These are phyloP conservation scores for Baorangia bicolor DNA, from an alignment of 768 basidiomycete species.

Conservation along the genomic window DNA sequence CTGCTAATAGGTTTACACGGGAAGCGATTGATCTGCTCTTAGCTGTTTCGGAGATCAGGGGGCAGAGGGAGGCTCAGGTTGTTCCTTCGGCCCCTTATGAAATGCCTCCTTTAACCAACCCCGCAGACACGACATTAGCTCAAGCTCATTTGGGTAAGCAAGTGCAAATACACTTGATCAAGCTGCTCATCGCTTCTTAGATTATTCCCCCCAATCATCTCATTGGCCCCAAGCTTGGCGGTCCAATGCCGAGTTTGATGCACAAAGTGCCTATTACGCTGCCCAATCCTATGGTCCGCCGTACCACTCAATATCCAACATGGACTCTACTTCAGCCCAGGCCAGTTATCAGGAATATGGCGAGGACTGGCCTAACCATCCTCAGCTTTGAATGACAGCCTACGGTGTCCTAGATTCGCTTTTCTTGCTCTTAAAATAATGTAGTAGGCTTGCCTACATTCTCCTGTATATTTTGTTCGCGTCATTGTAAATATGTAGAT, in stretches of 20 bases:
- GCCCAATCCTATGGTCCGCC: not conserved
- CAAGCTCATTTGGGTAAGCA: not conserved
- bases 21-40: constrained; percentile 9
- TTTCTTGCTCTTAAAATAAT: no score
- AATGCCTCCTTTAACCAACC: not conserved
- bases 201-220: not conserved
- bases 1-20: not conserved
- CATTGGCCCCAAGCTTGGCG: not conserved
- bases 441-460: not conserved
- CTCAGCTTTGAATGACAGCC: not conserved
- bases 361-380: not conserved
- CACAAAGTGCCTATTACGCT: not conserved
- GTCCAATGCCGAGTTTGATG: not conserved
- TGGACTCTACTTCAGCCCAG: not conserved
- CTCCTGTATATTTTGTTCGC: not conserved
- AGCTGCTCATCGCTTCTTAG: constrained; percentile 5
- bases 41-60: not conserved
- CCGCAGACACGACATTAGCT: not conserved
- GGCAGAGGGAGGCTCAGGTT: not conserved
- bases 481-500: not conserved
- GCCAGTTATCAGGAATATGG: not conserved
- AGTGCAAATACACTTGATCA: not conserved
- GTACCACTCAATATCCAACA: not conserved
- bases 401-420: not conserved
- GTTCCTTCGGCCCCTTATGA: not conserved